These are phyloP conservation scores for Paralagenidium karlingii DNA, from an alignment of 352 stramenopile species.

Conservation along the genomic window DNA sequence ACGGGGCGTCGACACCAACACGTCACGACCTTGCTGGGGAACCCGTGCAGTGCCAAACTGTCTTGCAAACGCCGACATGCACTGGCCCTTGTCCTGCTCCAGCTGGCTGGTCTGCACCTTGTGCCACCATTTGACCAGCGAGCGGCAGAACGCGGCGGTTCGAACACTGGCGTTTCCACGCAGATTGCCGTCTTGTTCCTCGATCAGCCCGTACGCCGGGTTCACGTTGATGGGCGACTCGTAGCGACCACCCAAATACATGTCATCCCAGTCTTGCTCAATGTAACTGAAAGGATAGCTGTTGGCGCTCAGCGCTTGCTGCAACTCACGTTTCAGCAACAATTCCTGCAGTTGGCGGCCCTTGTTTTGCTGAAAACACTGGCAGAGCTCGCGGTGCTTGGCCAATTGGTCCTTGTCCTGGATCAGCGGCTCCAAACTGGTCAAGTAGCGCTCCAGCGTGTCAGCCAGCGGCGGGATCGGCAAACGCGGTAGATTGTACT, in stretches of 20 bases:
- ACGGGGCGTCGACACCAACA: slow-evolving; percentile 55
- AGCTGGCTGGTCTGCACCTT: slow-evolving; percentile 83
- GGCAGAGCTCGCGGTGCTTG: slow-evolving; percentile 46
- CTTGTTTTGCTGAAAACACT: slow-evolving; percentile 35
- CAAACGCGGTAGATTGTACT: slow-evolving; percentile 67
- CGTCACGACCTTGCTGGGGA: slow-evolving; percentile 52
- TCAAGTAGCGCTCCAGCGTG: slow-evolving; percentile 80
- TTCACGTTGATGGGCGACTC: slow-evolving; percentile 87
- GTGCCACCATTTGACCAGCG: slow-evolving; percentile 77
- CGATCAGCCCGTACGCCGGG: slow-evolving; percentile 72
- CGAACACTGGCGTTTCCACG: slow-evolving; percentile 17
- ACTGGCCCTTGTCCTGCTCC: slow-evolving; percentile 84
- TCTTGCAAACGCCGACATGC: slow-evolving; percentile 80
- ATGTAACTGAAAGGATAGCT: slow-evolving; percentile 91
- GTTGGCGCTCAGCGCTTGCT: slow-evolving; percentile 60
- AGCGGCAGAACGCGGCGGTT: slow-evolving; percentile 67
- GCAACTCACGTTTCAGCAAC: slow-evolving; percentile 56
- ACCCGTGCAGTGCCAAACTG: slow-evolving; percentile 82
- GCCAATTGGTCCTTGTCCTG: slow-evolving; percentile 39
- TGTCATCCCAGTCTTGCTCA: slow-evolving; percentile 84
- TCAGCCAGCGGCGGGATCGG: slow-evolving; percentile 84
- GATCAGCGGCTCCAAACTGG: slow-evolving; percentile 69
- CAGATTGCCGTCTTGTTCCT: slow-evolving; percentile 68
- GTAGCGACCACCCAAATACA: slow-evolving; percentile 85
- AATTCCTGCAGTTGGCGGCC: slow-evolving; percentile 44